Percentiles rank a stretch among this genome's conserved stretches.
Conservation (phyloP, 257 asterid species). For the Gentiana straminea region DNA sequence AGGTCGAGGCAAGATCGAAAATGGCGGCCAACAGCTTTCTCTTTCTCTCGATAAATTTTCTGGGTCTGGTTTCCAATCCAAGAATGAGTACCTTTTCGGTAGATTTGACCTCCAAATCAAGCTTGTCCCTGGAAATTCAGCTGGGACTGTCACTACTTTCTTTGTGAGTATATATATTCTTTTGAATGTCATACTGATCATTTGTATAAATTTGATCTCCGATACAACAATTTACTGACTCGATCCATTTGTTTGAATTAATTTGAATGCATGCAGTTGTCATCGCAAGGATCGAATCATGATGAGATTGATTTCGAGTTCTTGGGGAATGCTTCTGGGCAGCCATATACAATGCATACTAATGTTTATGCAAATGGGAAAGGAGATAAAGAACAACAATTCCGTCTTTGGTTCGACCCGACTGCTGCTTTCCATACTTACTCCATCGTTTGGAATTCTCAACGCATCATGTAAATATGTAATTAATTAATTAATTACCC, state of each 20-base stretch:
- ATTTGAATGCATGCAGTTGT: constrained; percentile 14
- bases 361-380: constrained; percentile 34
- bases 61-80: constrained; percentile 61
- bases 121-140: constrained; percentile 53
- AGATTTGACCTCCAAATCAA: constrained; percentile 54
- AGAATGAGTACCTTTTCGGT: constrained; percentile 28
- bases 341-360: constrained; percentile 50
- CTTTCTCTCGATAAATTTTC: constrained; percentile 44
- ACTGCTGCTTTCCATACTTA: constrained; percentile 44
- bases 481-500: background rate
- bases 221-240: too few relatives aligned
- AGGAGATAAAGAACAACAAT: constrained; percentile 45
- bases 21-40: constrained; percentile 33
- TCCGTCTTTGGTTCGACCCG: constrained; percentile 57
- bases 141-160: constrained; percentile 71
- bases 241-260: constrained; percentile 21
- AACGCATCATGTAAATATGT: constrained; percentile 30
- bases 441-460: constrained; percentile 50
- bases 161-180: constrained; percentile 23
- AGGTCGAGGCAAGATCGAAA: constrained; percentile 23
- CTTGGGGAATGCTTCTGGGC: constrained; percentile 39
- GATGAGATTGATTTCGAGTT: constrained; percentile 62
- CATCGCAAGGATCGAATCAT: constrained; percentile 35
- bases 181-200: background rate
- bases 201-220: too few relatives aligned